Evolutionary conservation across 2,329 filamentous ascomycete genomes (phyloP).

Genomic region (Arachnomyces sp.): DNA sequence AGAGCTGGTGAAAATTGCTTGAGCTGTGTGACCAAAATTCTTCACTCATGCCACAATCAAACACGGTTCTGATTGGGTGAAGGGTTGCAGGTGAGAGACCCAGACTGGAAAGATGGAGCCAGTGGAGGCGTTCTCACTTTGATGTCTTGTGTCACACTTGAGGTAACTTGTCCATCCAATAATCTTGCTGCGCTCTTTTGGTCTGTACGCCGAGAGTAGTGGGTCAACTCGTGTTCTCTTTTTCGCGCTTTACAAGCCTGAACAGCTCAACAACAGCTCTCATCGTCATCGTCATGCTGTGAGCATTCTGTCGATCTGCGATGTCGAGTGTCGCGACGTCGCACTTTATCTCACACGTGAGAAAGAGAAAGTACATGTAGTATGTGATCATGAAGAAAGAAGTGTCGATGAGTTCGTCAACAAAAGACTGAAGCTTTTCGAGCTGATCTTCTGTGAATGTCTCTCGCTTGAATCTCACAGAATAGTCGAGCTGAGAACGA

Average conservation of each 20-base stretch:
- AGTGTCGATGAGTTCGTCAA: constrained; percentile 10
- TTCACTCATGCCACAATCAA: no score
- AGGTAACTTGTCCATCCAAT: constrained; percentile 13
- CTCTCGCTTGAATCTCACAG: constrained; percentile 25
- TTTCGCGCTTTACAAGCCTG: constrained; percentile 12
- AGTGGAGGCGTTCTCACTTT: no score
- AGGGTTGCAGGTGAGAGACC: no score
- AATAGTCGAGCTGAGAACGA: constrained; percentile 30
- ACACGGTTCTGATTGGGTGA: no score
- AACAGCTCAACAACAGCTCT: constrained; percentile 35
- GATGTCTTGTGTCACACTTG: no score
- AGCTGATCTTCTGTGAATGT: constrained; percentile 29
- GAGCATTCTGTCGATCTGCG: constrained; percentile 22
- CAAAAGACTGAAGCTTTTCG: constrained; percentile 22
- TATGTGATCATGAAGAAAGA: constrained; percentile 6
- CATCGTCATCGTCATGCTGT: constrained; percentile 26
- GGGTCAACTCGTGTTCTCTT: no score
- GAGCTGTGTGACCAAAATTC: no score
- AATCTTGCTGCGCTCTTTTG: constrained; percentile 16
- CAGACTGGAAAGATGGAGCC: no score
- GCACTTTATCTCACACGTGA: constrained; percentile 20
- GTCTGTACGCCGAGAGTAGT: no score
- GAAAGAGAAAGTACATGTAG: constrained; percentile 20
- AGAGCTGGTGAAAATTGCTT: no score
- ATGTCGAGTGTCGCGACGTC: constrained; percentile 17